Percentiles rank a stretch among this genome's conserved stretches.
Conservation (phyloP, 306 rosid genomes). For the Acacia crassicarpa region DNA sequence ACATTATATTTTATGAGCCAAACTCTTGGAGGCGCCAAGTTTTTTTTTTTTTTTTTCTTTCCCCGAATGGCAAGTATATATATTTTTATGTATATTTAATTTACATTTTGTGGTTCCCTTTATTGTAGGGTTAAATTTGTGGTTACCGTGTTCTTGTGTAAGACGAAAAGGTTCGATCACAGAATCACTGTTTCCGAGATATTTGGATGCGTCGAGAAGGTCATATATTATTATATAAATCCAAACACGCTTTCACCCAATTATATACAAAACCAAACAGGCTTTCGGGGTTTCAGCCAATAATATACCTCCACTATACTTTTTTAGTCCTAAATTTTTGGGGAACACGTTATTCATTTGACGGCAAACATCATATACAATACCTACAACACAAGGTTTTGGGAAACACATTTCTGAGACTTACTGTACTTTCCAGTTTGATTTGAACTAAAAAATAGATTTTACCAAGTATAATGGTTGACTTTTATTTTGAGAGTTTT, state of each 20-base stretch:
- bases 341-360: neutral
- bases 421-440: too few relatives aligned
- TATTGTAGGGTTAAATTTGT: neutral
- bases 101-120: neutral
- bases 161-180: neutral
- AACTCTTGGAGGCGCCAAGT: neutral
- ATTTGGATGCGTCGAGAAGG: neutral
- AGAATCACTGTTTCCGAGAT: neutral
- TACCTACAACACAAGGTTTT: too few relatives aligned
- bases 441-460: too few relatives aligned
- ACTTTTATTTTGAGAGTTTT: too few relatives aligned
- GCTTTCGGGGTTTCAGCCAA: neutral
- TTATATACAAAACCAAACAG: neutral
- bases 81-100: neutral
- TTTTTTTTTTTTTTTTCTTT: neutral
- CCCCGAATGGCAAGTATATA: too few relatives aligned
- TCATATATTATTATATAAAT: neutral
- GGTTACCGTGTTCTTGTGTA: neutral
- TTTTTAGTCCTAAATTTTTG: neutral
- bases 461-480: too few relatives aligned
- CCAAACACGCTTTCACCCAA: neutral
- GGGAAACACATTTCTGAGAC: too few relatives aligned
- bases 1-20: neutral
- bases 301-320: neutral
- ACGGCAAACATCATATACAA: neutral